Percentiles rank a stretch among this genome's conserved stretches.
phyloP scores from a whole-genome alignment of 768 basidiomycete genomes.

The Tubosaeta brunneosetosa region DNA sequence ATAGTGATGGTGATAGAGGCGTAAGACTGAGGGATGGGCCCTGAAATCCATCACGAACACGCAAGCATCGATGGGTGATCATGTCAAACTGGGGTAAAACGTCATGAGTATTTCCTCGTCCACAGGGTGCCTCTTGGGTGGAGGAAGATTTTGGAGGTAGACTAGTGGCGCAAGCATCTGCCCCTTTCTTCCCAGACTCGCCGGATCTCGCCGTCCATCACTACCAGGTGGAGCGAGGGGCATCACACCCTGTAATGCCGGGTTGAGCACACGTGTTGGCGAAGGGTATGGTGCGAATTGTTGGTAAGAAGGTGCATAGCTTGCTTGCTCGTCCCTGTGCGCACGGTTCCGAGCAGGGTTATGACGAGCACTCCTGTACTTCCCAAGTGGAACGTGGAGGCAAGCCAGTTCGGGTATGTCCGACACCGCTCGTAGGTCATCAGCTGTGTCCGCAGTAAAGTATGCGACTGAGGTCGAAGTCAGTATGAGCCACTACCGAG shows the following conservation, averaged over 20 bases:
- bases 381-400: constrained; percentile 53
- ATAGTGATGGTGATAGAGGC: constrained; percentile 12
- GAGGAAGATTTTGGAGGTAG: constrained; percentile 57
- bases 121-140: constrained; percentile 60
- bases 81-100: constrained; percentile 36
- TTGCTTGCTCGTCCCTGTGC: constrained; percentile 23
- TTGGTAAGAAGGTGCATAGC: constrained; percentile 13
- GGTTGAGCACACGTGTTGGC: constrained; percentile 17
- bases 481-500: constrained; percentile 1
- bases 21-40: constrained; percentile 3
- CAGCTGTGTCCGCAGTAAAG: constrained; percentile 60
- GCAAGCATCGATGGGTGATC: constrained; percentile 11
- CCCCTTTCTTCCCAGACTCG: constrained; percentile 15
- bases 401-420: constrained; percentile 51
- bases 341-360: constrained; percentile 42
- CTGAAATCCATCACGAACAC: constrained; percentile 9
- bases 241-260: constrained; percentile 1
- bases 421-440: constrained; percentile 54
- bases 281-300: constrained; percentile 33
- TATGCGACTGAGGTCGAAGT: constrained; percentile 56
- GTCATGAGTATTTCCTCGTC: constrained; percentile 70
- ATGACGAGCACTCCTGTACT: constrained; percentile 62
- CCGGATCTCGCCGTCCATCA: not conserved
- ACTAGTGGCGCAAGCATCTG: constrained; percentile 55
- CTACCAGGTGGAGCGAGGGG: not conserved